phyloP scores from a whole-genome alignment of 2,329 filamentous ascomycete species.

The Coniosporium tulheliwenetii region DNA sequence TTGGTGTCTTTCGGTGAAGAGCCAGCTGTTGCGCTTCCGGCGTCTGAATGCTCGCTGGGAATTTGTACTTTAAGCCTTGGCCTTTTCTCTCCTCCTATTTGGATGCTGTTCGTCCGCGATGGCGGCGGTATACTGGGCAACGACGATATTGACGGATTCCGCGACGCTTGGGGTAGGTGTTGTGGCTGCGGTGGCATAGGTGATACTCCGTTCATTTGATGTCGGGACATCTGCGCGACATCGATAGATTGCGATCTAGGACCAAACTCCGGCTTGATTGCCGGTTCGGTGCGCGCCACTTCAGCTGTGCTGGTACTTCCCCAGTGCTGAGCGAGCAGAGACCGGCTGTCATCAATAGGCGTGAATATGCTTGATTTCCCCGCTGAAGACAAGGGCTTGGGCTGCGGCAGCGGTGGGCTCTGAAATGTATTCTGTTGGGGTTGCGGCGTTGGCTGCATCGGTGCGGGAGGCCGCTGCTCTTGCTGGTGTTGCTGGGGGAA shows the following conservation, averaged over 20 bases:
- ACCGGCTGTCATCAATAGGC: constrained; percentile 84
- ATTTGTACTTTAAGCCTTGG: constrained; percentile 89
- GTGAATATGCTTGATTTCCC: constrained; percentile 87
- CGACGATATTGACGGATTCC: constrained; percentile 13
- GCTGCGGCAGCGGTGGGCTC: constrained; percentile 41
- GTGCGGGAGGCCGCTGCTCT: constrained; percentile 9
- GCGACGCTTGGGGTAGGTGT: constrained; percentile 10
- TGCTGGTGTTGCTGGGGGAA: constrained; percentile 25
- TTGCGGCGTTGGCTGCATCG: constrained; percentile 11
- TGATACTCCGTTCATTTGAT: constrained; percentile 26
- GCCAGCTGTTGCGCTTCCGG: constrained; percentile 57
- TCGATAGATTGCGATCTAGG: constrained; percentile 51
- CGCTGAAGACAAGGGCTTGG: constrained; percentile 43
- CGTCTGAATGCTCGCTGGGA: constrained; percentile 76
- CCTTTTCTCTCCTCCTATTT: constrained; percentile 48
- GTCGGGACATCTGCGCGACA: constrained; percentile 38
- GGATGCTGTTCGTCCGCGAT: constrained; percentile 28
- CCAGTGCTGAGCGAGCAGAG: constrained; percentile 71
- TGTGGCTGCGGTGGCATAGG: constrained; percentile 36
- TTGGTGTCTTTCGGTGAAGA: constrained; percentile 48
- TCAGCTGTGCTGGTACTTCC: constrained; percentile 38
- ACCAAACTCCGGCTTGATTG: constrained; percentile 24
- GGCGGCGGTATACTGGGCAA: constrained; percentile 22
- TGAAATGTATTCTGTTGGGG: constrained; percentile 36
- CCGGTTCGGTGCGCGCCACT: constrained; percentile 25